Base-by-base conservation (phyloP, 2,329 filamentous ascomycete species). In the Endothia cerciana region DNA sequence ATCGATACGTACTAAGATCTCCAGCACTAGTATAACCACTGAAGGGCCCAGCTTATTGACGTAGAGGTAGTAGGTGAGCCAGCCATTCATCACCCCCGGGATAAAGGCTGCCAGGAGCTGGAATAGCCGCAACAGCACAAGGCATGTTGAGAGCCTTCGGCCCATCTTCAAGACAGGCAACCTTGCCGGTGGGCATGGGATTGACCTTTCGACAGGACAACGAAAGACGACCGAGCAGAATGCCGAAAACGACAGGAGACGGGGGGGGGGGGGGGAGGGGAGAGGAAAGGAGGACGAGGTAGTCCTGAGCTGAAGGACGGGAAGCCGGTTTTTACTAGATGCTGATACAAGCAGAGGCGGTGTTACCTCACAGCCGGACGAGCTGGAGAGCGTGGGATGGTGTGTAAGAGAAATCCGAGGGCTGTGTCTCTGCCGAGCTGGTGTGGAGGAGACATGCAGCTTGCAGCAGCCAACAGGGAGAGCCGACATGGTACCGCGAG, bases 1-100 rank as follows among this genome's bases (percentile, higher is more conserved):
- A 28, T 41, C 25, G 10, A 30, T 22, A 72, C 75, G 67, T 71
- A 79, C 77, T 74, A 79, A 68, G 60, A 77, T 65, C 70, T 79
- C 76, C 28, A 79, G 65, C 11, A 73, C 65, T 28, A 74, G 65
- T 72, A 78, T 74, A 19, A 67, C 69, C 1, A 69, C 36, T 10
- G 74, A 66, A 13, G 75, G 66, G 8, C 73, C 74, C 8, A 76
- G 68, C 1, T 61, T 63, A 22, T 73, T 73, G 36, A 62, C 43
- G 30, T 73, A 69, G 30, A 78, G 73, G 45, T 72, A 72, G 33
- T 72, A 72, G 2, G 77, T 70, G 53, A 79, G 68, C 59, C 74
- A 78, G 19, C 75, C 77, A 60, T 79, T 78, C 61, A 77, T 70
- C 17, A 66, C 68, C n/a, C 73, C 72, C 11, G 73, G 73, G 15